These are phyloP conservation scores for Darksidea phi DNA, from an alignment of 495 filamentous ascomycete species.

Conservation along the genomic window DNA sequence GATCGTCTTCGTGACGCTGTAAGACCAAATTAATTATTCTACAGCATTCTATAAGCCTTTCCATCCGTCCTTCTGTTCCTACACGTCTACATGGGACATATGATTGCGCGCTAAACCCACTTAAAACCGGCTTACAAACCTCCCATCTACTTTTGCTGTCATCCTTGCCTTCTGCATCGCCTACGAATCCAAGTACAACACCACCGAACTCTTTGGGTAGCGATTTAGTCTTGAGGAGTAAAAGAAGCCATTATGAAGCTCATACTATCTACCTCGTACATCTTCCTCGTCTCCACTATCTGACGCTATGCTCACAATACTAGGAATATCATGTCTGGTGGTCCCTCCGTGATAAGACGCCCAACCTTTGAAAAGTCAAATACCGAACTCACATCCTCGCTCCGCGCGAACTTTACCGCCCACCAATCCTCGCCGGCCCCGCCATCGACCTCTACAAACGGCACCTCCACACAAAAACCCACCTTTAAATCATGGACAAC, in stretches of 20 bases:
- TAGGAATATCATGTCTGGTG: constrained; percentile 82
- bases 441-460: constrained; percentile 23
- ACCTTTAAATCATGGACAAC: constrained; percentile 62
- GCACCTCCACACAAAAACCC: constrained; percentile 43
- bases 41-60: neutral
- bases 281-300: constrained; percentile 12
- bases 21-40: neutral
- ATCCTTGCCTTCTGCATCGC: neutral
- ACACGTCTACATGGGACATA: neutral
- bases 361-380: constrained; percentile 75
- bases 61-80: neutral
- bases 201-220: neutral
- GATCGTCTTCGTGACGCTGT: neutral
- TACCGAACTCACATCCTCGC: constrained; percentile 80
- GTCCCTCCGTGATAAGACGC: constrained; percentile 76
- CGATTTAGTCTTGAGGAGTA: neutral
- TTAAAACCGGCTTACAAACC: no score
- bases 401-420: constrained; percentile 74
- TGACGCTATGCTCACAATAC: constrained; percentile 6
- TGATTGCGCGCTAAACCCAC: neutral
- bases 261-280: constrained; percentile 85
- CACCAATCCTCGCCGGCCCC: constrained; percentile 24
- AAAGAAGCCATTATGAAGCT: constrained; percentile 56
- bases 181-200: neutral
- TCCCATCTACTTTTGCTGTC: neutral